A percentile compares a stretch with the other conserved stretches of the same genome.
Evolutionary conservation across 1,284 basidiomycete genomes (phyloP).

Genomic region (Cryptococcus sp.): DNA sequence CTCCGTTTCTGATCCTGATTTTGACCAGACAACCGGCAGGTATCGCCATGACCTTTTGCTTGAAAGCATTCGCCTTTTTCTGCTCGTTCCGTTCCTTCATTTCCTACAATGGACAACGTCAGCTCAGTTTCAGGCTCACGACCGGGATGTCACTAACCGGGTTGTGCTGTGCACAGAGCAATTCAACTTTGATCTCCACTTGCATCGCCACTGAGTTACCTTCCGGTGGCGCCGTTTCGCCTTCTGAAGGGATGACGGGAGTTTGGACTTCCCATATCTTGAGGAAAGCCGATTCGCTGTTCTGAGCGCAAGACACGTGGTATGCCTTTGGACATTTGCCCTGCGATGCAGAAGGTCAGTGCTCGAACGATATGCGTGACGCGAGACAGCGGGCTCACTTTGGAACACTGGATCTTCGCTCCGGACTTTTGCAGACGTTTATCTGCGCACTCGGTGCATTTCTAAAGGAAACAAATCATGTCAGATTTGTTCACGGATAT

Average conservation of each 20-base stretch:
- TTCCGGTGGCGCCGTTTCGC: constrained; percentile 24
- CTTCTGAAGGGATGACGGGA: constrained; percentile 9
- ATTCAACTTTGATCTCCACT: constrained; percentile 69
- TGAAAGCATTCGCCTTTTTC: constrained; percentile 65
- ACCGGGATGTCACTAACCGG: constrained; percentile 61
- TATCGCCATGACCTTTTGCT: constrained; percentile 65
- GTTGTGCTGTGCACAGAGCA: constrained; percentile 78
- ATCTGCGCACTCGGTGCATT: constrained; percentile 81
- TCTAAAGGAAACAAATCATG: constrained; percentile 57
- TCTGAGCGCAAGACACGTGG: constrained; percentile 82
- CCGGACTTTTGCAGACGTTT: constrained; percentile 70
- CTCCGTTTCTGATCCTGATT: constrained; percentile 70
- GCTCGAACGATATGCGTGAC: not conserved
- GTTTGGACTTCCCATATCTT: constrained; percentile 20
- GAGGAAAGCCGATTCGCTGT: constrained; percentile 21
- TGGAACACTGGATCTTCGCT: constrained; percentile 90
- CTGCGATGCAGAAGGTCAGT: constrained; percentile 12
- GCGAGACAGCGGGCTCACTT: constrained; percentile 54
- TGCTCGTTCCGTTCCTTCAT: constrained; percentile 70
- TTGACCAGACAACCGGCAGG: constrained; percentile 71
- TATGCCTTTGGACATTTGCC: constrained; percentile 88
- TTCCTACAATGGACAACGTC: constrained; percentile 54
- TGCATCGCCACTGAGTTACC: constrained; percentile 64
- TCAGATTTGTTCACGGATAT: not conserved
- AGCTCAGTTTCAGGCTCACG: constrained; percentile 1